These are phyloP conservation scores for Xenoacremonium recifei DNA, from an alignment of 2,329 filamentous ascomycete species.

Conservation along the genomic window DNA sequence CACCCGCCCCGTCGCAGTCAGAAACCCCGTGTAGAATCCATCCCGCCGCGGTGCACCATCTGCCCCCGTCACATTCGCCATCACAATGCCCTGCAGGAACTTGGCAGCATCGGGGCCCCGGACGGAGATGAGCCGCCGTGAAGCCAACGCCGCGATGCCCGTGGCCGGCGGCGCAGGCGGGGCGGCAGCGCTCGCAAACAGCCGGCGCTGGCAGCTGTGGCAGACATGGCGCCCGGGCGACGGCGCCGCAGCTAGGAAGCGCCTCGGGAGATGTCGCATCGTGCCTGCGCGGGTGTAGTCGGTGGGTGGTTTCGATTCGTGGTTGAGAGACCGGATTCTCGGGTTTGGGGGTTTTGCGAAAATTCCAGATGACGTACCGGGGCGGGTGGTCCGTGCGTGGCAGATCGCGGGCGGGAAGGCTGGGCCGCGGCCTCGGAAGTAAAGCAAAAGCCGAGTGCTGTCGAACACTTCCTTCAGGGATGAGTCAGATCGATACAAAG, in stretches of 20 bases:
- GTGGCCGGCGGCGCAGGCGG: slow-evolving; percentile 43
- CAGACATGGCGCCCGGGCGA: slow-evolving; percentile 23
- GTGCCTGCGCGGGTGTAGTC: slow-evolving; percentile 12
- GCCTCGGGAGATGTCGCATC: slow-evolving; percentile 25
- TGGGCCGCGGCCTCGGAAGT: slow-evolving; percentile 6
- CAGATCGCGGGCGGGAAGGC: not conserved
- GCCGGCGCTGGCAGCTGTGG: slow-evolving; percentile 31
- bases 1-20: slow-evolving; percentile 82
- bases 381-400: slow-evolving; percentile 15
- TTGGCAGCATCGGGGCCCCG: slow-evolving; percentile 75
- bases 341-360: slow-evolving; percentile 16
- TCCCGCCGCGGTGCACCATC: slow-evolving; percentile 35
- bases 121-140: slow-evolving; percentile 76
- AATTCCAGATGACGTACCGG: slow-evolving; percentile 22
- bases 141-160: slow-evolving; percentile 59
- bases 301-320: not conserved
- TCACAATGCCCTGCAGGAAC: slow-evolving; percentile 87
- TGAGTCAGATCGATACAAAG: not conserved
- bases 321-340: slow-evolving; percentile 11
- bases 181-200: slow-evolving; percentile 27
- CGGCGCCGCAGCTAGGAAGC: slow-evolving; percentile 14
- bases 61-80: slow-evolving; percentile 49
- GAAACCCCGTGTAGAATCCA: slow-evolving; percentile 78
- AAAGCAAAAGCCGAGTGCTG: not conserved
- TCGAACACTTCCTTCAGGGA: too few relatives aligned